A percentile compares a stretch with the other conserved stretches of the same genome.
phyloP scores from a whole-genome alignment of 2,329 filamentous ascomycete genomes.

The Aureobasidium leucospermi region DNA sequence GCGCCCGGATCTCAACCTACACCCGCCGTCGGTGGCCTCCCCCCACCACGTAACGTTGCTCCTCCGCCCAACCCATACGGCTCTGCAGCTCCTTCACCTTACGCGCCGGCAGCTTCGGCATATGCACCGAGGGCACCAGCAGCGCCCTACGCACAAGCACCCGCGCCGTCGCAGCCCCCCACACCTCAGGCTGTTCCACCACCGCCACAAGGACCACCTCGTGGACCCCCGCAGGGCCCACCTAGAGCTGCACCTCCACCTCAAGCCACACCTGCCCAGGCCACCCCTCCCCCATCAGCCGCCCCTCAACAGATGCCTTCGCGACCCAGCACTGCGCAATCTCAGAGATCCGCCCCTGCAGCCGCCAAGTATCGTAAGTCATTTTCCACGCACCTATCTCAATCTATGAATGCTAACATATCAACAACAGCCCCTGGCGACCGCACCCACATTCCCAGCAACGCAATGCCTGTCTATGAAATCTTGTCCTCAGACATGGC shows the following conservation, averaged over 20 bases:
- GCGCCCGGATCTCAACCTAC: slow-evolving; percentile 51
- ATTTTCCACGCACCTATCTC: not conserved
- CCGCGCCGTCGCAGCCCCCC: slow-evolving; percentile 30
- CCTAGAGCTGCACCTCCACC: slow-evolving; percentile 39
- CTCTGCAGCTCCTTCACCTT: slow-evolving; percentile 16
- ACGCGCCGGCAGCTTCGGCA: slow-evolving; percentile 19
- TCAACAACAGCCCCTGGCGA: slow-evolving; percentile 50
- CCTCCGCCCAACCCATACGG: slow-evolving; percentile 39
- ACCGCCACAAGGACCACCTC: slow-evolving; percentile 33
- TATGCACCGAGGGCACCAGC: not conserved
- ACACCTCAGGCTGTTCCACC: slow-evolving; percentile 32
- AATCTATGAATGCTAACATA: slow-evolving; percentile 18
- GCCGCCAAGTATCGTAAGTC: slow-evolving; percentile 63
- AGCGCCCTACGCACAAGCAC: slow-evolving; percentile 34
- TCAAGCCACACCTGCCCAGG: slow-evolving; percentile 39
- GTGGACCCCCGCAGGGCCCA: slow-evolving; percentile 41
- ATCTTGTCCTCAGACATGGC: slow-evolving; percentile 79
- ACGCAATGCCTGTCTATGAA: slow-evolving; percentile 71
- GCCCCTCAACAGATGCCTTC: slow-evolving; percentile 23
- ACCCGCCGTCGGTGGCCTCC: slow-evolving; percentile 27
- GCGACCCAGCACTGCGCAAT: slow-evolving; percentile 42
- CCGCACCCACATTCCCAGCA: slow-evolving; percentile 75
- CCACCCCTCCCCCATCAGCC: slow-evolving; percentile 17
- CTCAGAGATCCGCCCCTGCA: slow-evolving; percentile 41
- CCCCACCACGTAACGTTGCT: slow-evolving; percentile 37